Evolutionary conservation across 2,329 filamentous ascomycete species (phyloP), one percentile per base, ranked within the genome.

Genomic region (Aspergillus flavus): DNA sequence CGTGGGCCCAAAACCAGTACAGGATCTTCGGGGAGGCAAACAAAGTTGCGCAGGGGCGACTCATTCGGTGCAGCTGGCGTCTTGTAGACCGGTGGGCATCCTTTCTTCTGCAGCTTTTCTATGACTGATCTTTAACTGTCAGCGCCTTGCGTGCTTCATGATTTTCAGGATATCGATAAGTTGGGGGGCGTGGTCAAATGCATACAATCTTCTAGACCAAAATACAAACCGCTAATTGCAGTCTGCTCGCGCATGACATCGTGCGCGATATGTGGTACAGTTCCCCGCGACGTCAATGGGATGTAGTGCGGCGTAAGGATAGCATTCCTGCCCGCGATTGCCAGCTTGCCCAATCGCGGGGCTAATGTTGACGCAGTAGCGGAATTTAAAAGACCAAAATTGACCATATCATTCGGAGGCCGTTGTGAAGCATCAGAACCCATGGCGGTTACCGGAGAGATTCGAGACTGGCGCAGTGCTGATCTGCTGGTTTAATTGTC

Each of bases 181-280:
- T 9, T 21, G 19, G 28, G 19, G 48, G 28, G 11, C 14, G n/a
- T 52, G 19, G 12, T 32, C 28, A 21, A 32, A n/a, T 23, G 78
- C 91, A 79, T 84, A 97, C 95, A 98, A 78, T 99, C 95, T 83
- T 99, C 95, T 32, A 98, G 81, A 0, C 91, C 92, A 72, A 95
- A 82, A 75, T 96, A 96, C 3, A 92, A 84, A 30, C 91, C 91
- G 32, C 82, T 81, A 63, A 96, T 83, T 6, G 85, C 76, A 1
- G 89, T 88, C 71, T 90, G 83, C 61, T 87, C 89, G 46, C 80
- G 76, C 68, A 95, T 83, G 65, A 91, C 91, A 81, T 99, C 95
- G 45, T 93, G 94, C 3, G 94, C 91, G 67, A 99, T 80, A 80
- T 99, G 95, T 58, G 95, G 93, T 41, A 98, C 82, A 1, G 87